Evolutionary conservation across 257 asterid genomes (phyloP), one percentile per base, ranked within the genome.

Genomic region (Ajuga chamaepitys): DNA sequence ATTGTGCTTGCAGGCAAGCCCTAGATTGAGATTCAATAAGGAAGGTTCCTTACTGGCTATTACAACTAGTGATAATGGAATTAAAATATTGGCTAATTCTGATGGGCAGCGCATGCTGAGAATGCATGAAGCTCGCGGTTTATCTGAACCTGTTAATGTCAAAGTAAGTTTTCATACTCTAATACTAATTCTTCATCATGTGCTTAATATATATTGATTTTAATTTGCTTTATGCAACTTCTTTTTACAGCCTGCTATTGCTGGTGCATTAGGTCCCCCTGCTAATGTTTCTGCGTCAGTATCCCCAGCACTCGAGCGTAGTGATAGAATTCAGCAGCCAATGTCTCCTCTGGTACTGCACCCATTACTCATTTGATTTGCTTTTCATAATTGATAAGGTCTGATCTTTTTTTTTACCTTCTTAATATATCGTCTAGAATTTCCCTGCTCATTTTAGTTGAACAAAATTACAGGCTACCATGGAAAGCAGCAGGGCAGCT

Each of bases 21-120:
- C 98, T 71, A 84, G 96, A 64, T 79, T 89, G 62, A 74, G 97
- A 78, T 93, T 93, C 78, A 89, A 93, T 34, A 93, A 89, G 80
- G 98, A 93, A 81, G 98, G 97, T 28, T 87, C 98, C 0, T 69
- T 93, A 71, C 85, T 93, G 41, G 97, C 97, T 70, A 89, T 93
- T 75, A 89, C 97, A 30, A 89, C 97, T 0, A 87, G 86, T 60
- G 98, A 93, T 59, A 89, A 84, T 75, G 98, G 98, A 73, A 93
- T 93, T 71, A 93, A 93, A 80, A 82, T 93, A 58, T 71, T 93
- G 83, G 96, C 95, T 62, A 93, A 89, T 73, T 38, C 61, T 67
- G 97, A 90, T 25, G 99, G 99, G 58, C 95, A 86, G 71, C 91
- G 95, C 51, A 76, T 93, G 95, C 73, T 93, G 75, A 81, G 95